A percentile compares a stretch with the other conserved stretches of the same genome.
phyloP scores from a whole-genome alignment of 2,329 filamentous ascomycete species.

The Hypoxylon sp. region DNA sequence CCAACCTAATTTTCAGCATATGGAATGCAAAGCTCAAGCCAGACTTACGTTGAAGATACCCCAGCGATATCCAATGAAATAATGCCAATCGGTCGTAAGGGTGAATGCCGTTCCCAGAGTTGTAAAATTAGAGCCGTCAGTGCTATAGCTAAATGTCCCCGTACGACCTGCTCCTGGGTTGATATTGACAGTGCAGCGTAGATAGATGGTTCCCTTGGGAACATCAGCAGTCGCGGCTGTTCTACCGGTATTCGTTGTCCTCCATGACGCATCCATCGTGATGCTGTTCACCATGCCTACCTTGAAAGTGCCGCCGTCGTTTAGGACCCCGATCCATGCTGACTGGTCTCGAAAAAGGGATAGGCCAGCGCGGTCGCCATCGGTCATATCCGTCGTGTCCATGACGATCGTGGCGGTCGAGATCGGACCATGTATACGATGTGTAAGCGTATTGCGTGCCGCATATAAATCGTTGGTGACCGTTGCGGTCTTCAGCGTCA shows the following conservation, averaged over 20 bases:
- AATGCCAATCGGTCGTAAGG: slow-evolving; percentile 10
- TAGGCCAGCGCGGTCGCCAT: slow-evolving; percentile 10
- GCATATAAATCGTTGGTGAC: slow-evolving; percentile 12
- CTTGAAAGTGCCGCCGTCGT: neutral
- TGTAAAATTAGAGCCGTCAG: slow-evolving; percentile 8
- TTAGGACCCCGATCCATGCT: slow-evolving; percentile 10
- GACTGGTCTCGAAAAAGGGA: slow-evolving; percentile 13
- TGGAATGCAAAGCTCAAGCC: neutral
- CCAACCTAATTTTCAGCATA: neutral
- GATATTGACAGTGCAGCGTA: slow-evolving; percentile 12
- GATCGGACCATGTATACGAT: slow-evolving; percentile 10
- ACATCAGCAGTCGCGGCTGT: slow-evolving; percentile 9
- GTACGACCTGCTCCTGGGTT: slow-evolving; percentile 12
- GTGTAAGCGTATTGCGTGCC: slow-evolving; percentile 20
- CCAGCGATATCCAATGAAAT: slow-evolving; percentile 18
- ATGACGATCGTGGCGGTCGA: slow-evolving; percentile 14
- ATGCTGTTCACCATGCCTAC: slow-evolving; percentile 17
- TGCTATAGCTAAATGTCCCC: slow-evolving; percentile 11
- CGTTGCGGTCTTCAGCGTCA: slow-evolving; percentile 8
- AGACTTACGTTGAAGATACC: slow-evolving; percentile 19
- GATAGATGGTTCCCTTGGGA: slow-evolving; percentile 1
- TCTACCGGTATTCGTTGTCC: slow-evolving; percentile 8
- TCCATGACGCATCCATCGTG: slow-evolving; percentile 12
- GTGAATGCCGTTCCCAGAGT: slow-evolving; percentile 4
- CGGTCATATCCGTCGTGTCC: slow-evolving; percentile 5